Conservation (phyloP, 257 asterid genomes). For the Marsdenia floribunda region DNA sequence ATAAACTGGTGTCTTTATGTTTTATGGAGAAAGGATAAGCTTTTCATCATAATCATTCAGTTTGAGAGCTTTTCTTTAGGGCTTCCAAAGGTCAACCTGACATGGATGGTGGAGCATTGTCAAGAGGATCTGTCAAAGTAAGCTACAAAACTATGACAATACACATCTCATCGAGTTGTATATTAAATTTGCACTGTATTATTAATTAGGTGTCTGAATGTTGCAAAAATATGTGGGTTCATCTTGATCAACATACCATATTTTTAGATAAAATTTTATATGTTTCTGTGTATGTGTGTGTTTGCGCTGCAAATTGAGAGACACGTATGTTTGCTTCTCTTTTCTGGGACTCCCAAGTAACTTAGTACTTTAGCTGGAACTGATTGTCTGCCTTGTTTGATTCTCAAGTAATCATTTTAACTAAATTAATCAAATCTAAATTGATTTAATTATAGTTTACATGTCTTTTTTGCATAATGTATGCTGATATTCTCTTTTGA, state of each 20-base stretch:
- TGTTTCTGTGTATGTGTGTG: background rate
- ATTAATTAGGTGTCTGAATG: background rate
- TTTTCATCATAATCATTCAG: constrained; percentile 13
- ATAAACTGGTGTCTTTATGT: background rate
- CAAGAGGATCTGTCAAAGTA: constrained; percentile 54
- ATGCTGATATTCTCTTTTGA: background rate
- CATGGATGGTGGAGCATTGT: constrained; percentile 32
- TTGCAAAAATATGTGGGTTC: background rate
- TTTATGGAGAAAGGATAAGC: background rate
- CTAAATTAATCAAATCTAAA: background rate
- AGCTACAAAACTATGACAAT: constrained; percentile 21
- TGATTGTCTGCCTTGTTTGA: background rate
- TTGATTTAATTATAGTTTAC: background rate
- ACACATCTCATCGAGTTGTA: background rate
- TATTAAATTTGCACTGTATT: background rate
- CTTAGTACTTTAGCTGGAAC: background rate
- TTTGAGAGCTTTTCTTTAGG: constrained; percentile 37
- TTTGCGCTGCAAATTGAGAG: background rate
- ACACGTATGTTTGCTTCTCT: background rate
- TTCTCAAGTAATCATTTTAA: background rate
- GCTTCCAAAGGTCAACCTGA: constrained; percentile 46
- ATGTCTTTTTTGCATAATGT: background rate
- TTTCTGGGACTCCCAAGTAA: background rate
- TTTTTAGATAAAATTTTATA: background rate
- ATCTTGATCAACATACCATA: background rate